Evolutionary conservation across 768 basidiomycete genomes (phyloP).

Genomic region (Lactarius pseudohatsudake): DNA sequence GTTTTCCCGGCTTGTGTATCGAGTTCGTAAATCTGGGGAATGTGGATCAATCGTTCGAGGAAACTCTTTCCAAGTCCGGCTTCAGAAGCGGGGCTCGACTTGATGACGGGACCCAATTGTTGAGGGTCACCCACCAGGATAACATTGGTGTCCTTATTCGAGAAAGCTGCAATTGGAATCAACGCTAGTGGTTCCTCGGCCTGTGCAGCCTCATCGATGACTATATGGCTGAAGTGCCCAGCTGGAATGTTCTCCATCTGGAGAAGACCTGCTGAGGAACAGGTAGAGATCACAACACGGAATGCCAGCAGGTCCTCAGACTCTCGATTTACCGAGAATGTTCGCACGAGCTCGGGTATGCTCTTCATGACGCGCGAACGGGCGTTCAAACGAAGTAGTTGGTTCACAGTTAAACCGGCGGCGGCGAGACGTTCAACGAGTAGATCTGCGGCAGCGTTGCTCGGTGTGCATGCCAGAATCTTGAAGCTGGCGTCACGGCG

Average conservation of each 20-base stretch:
- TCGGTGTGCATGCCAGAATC: conserved; percentile 40
- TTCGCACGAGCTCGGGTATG: conserved; percentile 39
- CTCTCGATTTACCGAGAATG: conserved; percentile 42
- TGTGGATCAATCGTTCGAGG: conserved; percentile 39
- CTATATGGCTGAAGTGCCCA: conserved; percentile 61
- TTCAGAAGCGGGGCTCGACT: conserved; percentile 33
- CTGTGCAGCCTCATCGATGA: conserved; percentile 67
- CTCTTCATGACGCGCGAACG: conserved; percentile 42
- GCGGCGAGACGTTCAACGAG: conserved; percentile 35
- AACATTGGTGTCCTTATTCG: conserved; percentile 38
- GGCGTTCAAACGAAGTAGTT: conserved; percentile 57
- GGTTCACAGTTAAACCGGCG: conserved; percentile 26
- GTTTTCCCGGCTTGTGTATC: conserved; percentile 32
- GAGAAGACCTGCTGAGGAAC: conserved; percentile 51
- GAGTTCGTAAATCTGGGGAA: conserved; percentile 34
- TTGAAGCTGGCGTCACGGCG: conserved; percentile 26
- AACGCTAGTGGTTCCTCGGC: conserved; percentile 60
- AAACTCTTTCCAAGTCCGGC: conserved; percentile 38
- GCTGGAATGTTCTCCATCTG: conserved; percentile 47
- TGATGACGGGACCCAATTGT: conserved; percentile 42
- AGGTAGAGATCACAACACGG: conserved; percentile 58
- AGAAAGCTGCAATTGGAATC: conserved; percentile 41
- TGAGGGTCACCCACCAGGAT: conserved; percentile 41
- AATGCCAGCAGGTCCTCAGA: conserved; percentile 40
- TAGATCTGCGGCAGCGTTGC: conserved; percentile 40